phyloP scores from a whole-genome alignment of 2,329 filamentous ascomycete genomes.

The Diaporthe amygdali region DNA sequence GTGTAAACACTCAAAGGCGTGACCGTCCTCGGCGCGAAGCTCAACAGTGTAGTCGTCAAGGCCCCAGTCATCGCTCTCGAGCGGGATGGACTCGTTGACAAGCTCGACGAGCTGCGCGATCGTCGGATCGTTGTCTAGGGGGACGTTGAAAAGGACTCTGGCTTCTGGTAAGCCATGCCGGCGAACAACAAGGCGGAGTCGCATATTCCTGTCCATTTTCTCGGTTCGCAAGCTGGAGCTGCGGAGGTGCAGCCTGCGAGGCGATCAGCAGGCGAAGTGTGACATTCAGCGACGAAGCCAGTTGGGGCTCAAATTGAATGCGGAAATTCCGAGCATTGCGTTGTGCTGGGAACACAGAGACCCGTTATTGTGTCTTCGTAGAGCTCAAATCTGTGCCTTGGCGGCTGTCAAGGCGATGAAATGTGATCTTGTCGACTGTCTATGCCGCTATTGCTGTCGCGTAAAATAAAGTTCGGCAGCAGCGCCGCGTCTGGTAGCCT shows the following conservation, averaged over 20 bases:
- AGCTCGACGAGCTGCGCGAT: conserved; percentile 78
- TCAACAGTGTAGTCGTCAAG: conserved; percentile 90
- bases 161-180: conserved; percentile 76
- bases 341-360: neutral
- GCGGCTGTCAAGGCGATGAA: neutral
- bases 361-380: neutral
- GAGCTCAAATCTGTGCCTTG: neutral
- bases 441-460: neutral
- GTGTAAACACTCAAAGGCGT: conserved; percentile 84
- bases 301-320: neutral
- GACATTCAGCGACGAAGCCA: neutral
- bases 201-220: conserved; percentile 54
- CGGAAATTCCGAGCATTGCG: neutral
- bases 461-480: neutral
- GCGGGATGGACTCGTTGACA: conserved; percentile 79
- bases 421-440: neutral
- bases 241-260: neutral
- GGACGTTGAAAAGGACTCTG: conserved; percentile 73
- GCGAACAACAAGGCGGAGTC: conserved; percentile 74
- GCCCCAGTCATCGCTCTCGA: conserved; percentile 81
- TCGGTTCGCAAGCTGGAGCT: neutral
- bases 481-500: neutral
- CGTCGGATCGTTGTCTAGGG: conserved; percentile 65
- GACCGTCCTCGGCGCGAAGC: conserved; percentile 59
- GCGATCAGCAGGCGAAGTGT: neutral